phyloP scores from a whole-genome alignment of 768 basidiomycete genomes.

The Mycena amicta region DNA sequence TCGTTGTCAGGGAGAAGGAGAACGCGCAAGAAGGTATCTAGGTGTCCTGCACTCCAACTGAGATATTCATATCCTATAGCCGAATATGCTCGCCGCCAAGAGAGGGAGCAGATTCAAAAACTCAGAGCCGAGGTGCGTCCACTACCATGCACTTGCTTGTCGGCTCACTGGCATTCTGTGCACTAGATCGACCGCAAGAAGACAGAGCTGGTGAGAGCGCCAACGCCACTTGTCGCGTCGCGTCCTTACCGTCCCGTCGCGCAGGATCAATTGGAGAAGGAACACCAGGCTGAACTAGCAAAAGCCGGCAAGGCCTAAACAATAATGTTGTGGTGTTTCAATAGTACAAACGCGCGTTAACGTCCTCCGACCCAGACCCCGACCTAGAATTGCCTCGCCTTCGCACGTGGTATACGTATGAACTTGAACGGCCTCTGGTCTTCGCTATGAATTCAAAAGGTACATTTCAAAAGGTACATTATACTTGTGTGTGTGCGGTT shows the following conservation, averaged over 20 bases:
- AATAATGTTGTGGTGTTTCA: no score
- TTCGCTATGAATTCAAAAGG: no score
- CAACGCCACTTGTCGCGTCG: not conserved
- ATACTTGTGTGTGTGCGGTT: no score
- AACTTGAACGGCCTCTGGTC: no score
- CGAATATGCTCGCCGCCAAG: constrained; percentile 50
- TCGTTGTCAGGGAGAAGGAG: constrained; percentile 49
- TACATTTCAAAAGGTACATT: no score
- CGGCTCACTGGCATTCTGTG: no score
- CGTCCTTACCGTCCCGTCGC: not conserved
- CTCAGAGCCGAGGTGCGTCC: constrained; percentile 44
- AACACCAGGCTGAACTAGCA: constrained; percentile 16
- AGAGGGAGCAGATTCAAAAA: constrained; percentile 48
- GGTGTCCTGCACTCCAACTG: not conserved
- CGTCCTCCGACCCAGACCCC: no score
- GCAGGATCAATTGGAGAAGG: constrained; percentile 16
- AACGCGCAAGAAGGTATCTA: constrained; percentile 54
- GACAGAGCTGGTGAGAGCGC: constrained; percentile 13
- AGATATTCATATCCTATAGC: constrained; percentile 32
- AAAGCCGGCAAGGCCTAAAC: constrained; percentile 6
- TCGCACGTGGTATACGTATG: no score
- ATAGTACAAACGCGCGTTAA: no score
- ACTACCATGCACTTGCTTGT: no score
- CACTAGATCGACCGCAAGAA: constrained; percentile 22
- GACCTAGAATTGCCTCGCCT: no score